Percentiles rank a stretch among this genome's conserved stretches.
These are phyloP conservation scores for Hyparrhenia diplandra DNA, from an alignment of 176 grass and related monocot species.

Conservation along the genomic window DNA sequence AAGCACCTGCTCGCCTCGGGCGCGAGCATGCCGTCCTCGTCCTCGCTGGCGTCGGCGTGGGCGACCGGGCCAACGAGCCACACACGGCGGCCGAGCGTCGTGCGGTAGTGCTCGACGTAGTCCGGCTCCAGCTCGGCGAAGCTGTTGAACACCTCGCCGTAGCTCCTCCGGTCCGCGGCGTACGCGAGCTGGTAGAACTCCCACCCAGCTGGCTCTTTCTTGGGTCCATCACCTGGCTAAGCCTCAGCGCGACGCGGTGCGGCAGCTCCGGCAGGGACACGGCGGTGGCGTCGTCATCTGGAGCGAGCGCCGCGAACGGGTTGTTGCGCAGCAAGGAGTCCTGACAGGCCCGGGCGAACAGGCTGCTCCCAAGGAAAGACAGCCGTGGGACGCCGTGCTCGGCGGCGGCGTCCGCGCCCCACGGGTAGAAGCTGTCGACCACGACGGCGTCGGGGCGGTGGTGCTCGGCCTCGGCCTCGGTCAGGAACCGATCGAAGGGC, in stretches of 20 bases:
- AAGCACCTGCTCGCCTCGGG: slow-evolving; percentile 6
- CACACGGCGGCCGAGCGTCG: background rate
- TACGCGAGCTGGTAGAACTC: background rate
- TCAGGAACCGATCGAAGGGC: slow-evolving; percentile 21
- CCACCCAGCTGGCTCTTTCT: background rate
- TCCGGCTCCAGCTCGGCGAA: slow-evolving; percentile 51
- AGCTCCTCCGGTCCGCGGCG: slow-evolving; percentile 11
- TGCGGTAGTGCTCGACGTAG: slow-evolving; percentile 16
- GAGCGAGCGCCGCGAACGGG: background rate
- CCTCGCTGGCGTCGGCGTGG: background rate
- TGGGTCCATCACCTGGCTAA: background rate
- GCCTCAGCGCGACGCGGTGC: slow-evolving; percentile 27
- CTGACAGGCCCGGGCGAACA: slow-evolving; percentile 13
- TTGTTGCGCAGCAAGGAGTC: background rate
- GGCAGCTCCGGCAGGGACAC: slow-evolving; percentile 3
- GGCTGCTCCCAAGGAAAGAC: slow-evolving; percentile 33
- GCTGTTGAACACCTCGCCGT: slow-evolving; percentile 48
- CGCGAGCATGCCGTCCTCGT: background rate
- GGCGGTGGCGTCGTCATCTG: background rate
- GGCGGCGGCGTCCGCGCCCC: slow-evolving; percentile 1
- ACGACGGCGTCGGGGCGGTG: slow-evolving; percentile 23
- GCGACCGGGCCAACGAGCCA: slow-evolving; percentile 45
- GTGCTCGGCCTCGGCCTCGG: background rate
- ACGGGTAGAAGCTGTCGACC: slow-evolving; percentile 33
- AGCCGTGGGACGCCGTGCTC: slow-evolving; percentile 36